Evolutionary conservation across 2,329 filamentous ascomycete genomes (phyloP).

Genomic region (Fusarium ramigenum): DNA sequence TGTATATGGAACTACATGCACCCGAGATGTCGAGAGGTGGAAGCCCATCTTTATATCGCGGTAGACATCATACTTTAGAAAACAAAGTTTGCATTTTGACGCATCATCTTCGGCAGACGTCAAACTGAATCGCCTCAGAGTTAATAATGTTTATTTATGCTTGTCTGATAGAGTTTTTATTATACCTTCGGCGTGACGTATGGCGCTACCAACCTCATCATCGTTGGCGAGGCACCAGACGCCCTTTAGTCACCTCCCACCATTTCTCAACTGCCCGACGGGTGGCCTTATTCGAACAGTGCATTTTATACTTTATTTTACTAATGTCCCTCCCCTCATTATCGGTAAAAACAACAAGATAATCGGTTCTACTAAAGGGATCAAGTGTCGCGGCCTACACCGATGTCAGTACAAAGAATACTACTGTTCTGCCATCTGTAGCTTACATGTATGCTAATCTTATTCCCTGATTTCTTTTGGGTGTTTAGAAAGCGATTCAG

Average conservation of each 20-base stretch:
- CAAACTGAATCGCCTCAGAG: not conserved
- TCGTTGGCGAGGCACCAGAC: not conserved
- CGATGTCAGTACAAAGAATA: fast-evolving
- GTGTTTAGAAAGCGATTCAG: not conserved
- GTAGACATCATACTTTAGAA: fast-evolving
- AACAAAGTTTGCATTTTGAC: not conserved
- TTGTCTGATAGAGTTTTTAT: not conserved
- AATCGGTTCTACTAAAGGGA: not conserved
- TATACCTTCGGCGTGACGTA: too few species aligned
- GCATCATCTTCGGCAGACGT: not conserved
- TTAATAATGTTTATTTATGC: not conserved
- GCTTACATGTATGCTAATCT: not conserved
- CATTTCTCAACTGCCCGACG: not conserved
- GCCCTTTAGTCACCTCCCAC: not conserved
- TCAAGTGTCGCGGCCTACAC: not conserved
- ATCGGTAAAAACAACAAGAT: not conserved
- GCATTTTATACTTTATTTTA: not conserved
- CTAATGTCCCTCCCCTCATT: not conserved
- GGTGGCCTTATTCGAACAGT: not conserved
- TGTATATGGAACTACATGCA: not conserved
- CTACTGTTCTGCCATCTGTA: not conserved
- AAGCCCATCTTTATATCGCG: fast-evolving
- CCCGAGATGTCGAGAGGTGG: fast-evolving
- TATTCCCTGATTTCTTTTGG: not conserved
- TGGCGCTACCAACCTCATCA: not conserved